Base-by-base conservation (phyloP, 164 flowering plant genomes). In the Echeveria elegans region DNA sequence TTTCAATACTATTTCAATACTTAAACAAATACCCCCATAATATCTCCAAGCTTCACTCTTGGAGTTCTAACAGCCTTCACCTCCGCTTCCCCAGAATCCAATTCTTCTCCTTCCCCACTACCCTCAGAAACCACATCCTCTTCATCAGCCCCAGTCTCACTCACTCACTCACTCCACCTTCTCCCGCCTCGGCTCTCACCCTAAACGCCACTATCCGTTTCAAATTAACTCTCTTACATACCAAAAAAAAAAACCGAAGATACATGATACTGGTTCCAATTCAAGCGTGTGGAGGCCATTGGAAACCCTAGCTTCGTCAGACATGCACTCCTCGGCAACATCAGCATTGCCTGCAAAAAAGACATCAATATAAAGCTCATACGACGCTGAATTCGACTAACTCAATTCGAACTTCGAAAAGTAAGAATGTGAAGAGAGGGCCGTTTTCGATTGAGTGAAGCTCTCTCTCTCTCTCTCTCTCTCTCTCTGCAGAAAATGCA, bases 11-110 rank as follows among this genome's bases (percentile, higher is more conserved):
- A n/a, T n/a, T n/a, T n/a, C n/a, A 50, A 50, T 19, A n/a, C 28
- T 23, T 18, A 61, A 61, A 8, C 38, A 3, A 34, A 61, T 61
- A 61, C 64, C 64, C 64, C 64, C 64, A 61, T 61, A 5, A 61
- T 23, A 38, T 61, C 64, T 19, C 64, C 64, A 29, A 61, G 64
- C 64, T 61, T 61, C 5, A 61, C 64, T 38, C 64, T 61, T n/a
- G 40, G 64, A 6, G 36, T 61, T 30, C 36, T 30, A 5, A 38
- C 23, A 21, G n/a, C 64, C 38, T 29, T 61, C 10, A 31, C 64
- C n/a, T 61, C 40, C 6, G 21, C 23, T 18, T 23, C 64, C 38
- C 21, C 64, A 6, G 21, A 1, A 23, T 61, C 64, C 16, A n/a
- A 31, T 36, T 30, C 64, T 36, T 18, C 64, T 16, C 64, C 64